A percentile compares a stretch with the other conserved stretches of the same genome.
Evolutionary conservation across 2,329 filamentous ascomycete genomes (phyloP).

Genomic region (Pyrenophora graminea): DNA sequence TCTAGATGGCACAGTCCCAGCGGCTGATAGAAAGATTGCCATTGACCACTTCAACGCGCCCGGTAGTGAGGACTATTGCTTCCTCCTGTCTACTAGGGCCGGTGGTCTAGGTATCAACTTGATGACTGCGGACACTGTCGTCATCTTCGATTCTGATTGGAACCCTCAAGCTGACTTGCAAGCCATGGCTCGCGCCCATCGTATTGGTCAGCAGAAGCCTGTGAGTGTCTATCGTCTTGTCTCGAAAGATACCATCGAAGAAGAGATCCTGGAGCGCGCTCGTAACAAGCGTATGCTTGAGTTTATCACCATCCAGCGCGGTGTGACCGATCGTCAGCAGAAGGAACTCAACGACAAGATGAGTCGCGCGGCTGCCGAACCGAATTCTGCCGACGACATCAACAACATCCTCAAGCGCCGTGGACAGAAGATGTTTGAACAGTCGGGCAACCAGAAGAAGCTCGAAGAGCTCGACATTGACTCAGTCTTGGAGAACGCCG

Average conservation of each 20-base stretch:
- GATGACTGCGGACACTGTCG: slow-evolving; percentile 97
- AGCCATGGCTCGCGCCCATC: slow-evolving; percentile 96
- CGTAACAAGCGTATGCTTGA: slow-evolving; percentile 97
- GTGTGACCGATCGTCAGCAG: slow-evolving; percentile 90
- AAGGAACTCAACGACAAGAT: slow-evolving; percentile 76
- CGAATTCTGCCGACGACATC: slow-evolving; percentile 90
- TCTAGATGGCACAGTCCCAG: slow-evolving; percentile 91
- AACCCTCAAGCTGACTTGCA: slow-evolving; percentile 98
- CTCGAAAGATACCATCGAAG: slow-evolving; percentile 97
- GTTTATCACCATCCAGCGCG: slow-evolving; percentile 95
- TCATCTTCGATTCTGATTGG: slow-evolving; percentile 98
- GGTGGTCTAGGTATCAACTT: slow-evolving; percentile 98
- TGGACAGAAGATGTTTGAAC: slow-evolving; percentile 99
- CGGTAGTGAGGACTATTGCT: slow-evolving; percentile 93
- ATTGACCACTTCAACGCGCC: slow-evolving; percentile 99
- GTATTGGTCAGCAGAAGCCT: slow-evolving; percentile 94
- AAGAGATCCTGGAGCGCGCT: slow-evolving; percentile 93
- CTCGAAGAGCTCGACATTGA: slow-evolving; percentile 98
- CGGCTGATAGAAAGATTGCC: slow-evolving; percentile 83
- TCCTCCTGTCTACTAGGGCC: slow-evolving; percentile 90
- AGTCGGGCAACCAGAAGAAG: slow-evolving; percentile 94
- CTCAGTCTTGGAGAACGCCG: slow-evolving; percentile 92
- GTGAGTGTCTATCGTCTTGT: slow-evolving; percentile 96
- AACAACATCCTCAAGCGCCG: slow-evolving; percentile 95
- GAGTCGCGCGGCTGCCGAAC: slow-evolving; percentile 70